Conservation (phyloP, 169 alveolate species). For the Plasmodium relictum region DNA sequence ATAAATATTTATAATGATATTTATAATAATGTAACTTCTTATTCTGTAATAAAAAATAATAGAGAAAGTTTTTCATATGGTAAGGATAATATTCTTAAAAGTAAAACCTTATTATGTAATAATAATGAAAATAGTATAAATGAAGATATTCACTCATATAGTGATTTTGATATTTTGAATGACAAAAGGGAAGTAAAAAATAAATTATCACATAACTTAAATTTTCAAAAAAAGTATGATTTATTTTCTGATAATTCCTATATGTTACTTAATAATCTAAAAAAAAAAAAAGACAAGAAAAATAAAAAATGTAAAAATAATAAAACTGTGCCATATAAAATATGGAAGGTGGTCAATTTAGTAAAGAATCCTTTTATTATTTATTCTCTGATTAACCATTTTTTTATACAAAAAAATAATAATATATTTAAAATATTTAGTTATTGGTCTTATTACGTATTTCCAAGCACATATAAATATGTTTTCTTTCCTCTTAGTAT, state of each 20-base stretch:
- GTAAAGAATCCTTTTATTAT: constrained; percentile 51
- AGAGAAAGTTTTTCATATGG: not conserved
- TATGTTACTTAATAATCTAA: not conserved
- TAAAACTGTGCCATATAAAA: constrained; percentile 56
- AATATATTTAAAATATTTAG: constrained; percentile 51
- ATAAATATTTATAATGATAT: constrained; percentile 62
- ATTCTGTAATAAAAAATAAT: not conserved
- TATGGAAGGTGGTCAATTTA: constrained; percentile 45
- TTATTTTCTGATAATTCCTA: too few relatives aligned
- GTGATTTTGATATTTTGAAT: constrained; percentile 31
- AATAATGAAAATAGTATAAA: not conserved
- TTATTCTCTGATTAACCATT: constrained; percentile 62
- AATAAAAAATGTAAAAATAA: not conserved
- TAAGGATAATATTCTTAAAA: not conserved
- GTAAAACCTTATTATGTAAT: not conserved
- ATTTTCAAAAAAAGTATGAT: not conserved
- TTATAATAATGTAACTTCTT: constrained; percentile 31
- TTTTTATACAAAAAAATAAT: constrained; percentile 39
- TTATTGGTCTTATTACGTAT: constrained; percentile 56
- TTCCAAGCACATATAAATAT: constrained; percentile 67
- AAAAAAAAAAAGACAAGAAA: not conserved
- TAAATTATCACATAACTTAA: not conserved
- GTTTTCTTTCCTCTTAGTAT: constrained; percentile 41
- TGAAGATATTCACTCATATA: constrained; percentile 10
- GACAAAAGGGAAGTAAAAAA: constrained; percentile 1